Evolutionary conservation across 2,329 filamentous ascomycete genomes (phyloP).

Genomic region (Pseudogymnoascus sp.): DNA sequence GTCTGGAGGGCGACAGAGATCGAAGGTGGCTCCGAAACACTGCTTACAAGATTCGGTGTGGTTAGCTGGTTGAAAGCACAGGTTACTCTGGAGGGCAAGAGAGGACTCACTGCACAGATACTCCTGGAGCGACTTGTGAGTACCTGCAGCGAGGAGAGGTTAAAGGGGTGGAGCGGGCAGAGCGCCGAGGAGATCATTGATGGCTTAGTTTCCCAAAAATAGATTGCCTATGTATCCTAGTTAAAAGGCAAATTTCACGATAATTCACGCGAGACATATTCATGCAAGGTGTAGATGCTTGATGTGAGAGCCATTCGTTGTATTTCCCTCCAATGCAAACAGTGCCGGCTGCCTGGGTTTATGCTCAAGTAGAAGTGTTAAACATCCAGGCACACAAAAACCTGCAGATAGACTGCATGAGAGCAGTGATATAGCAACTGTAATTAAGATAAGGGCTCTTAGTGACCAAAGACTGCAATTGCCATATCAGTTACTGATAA

Average conservation of each 20-base stretch:
- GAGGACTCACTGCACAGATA: conserved; percentile 43
- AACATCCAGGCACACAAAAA: too few species aligned
- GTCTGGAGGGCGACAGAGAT: conserved; percentile 62
- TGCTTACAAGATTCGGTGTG: conserved; percentile 68
- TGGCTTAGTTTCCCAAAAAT: conserved; percentile 7
- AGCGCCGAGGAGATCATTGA: conserved; percentile 20
- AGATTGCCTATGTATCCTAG: neutral
- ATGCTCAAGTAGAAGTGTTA: too few species aligned
- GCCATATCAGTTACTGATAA: too few species aligned
- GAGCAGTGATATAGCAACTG: too few species aligned
- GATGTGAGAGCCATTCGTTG: neutral
- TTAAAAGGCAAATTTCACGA: conserved; percentile 1
- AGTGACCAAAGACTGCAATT: too few species aligned
- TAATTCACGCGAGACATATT: neutral
- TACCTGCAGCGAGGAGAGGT: conserved; percentile 59
- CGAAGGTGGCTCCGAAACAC: conserved; percentile 67
- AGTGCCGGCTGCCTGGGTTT: too few species aligned
- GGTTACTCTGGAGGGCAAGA: conserved; percentile 41
- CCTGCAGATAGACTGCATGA: too few species aligned
- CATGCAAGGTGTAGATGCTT: neutral
- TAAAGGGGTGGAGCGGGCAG: conserved; percentile 56
- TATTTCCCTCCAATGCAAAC: neutral
- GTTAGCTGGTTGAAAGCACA: conserved; percentile 67
- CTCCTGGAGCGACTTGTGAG: conserved; percentile 54
- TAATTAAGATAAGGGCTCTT: too few species aligned